Evolutionary conservation across 2,329 filamentous ascomycete species (phyloP), one percentile per base, ranked within the genome.

Genomic region (Paecilomyces dactylethromorphus): DNA sequence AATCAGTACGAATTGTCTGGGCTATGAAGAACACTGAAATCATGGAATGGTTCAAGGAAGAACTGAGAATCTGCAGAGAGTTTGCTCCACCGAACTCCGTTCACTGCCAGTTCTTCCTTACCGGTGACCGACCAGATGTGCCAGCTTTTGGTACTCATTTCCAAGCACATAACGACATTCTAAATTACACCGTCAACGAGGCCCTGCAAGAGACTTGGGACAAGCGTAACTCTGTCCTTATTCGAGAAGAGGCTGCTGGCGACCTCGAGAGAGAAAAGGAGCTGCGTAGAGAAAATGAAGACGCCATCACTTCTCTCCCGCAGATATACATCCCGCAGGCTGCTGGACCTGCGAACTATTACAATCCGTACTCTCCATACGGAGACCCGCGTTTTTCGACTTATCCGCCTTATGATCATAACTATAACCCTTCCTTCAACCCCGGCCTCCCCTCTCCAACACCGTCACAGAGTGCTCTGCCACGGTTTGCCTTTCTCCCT

Each of bases 1-100:
- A 89, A 71, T 90, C 88, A 63, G 88, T 97, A 4, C 88, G 94
- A 15, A 90, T 97, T 1, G 85, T 97, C n/a, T 97, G 93, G 93
- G 87, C 92, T 4, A 80, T 97, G 64, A 96, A 94, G 75, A 86
- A 90, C 58, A 86, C 94, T 13, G 93, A 97, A 73, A 91, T 91
- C 0, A 91, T 97, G 87, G 91, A 97, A 71, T 97, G 93, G 93
- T 97, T 97, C 81, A 90, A 91, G 64, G 92, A 97, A 75, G 93
- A 97, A 73, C 81, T 97, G 59, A 85, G 92, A 54, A 96, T 97
- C 67, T 96, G 93, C 76, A 85, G 91, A 66, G 91, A 97, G 74
- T 88, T 87, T 55, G 92, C 93, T 10, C 93, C 93, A 1, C 89
- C 90, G 0, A 91, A 94, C 69, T 89, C 90, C 31, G 90, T 97